phyloP scores from a whole-genome alignment of 2,329 filamentous ascomycete genomes.

The Penicillium sp. region DNA sequence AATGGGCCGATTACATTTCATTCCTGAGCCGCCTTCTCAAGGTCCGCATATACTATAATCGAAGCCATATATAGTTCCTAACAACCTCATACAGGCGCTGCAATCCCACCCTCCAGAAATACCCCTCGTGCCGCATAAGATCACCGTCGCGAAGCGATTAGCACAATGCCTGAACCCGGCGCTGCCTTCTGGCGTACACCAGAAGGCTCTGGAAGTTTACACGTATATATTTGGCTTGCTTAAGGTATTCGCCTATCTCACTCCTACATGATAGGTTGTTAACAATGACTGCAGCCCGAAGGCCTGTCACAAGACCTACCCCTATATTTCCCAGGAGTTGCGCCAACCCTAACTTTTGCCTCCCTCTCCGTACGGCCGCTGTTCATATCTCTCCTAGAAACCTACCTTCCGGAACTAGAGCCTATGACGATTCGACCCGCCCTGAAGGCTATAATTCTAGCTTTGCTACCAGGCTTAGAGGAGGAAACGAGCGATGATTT shows the following conservation, averaged over 20 bases:
- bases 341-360: constrained; percentile 86
- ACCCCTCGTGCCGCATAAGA: constrained; percentile 73
- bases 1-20: constrained; percentile 99
- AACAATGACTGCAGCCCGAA: constrained; percentile 48
- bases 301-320: constrained; percentile 76
- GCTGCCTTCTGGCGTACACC: constrained; percentile 91
- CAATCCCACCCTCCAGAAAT: constrained; percentile 76
- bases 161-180: constrained; percentile 93
- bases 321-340: constrained; percentile 84
- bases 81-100: constrained; percentile 58
- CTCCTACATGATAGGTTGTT: neutral
- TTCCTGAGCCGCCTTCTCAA: constrained; percentile 89
- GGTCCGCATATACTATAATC: constrained; percentile 44
- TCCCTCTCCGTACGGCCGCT: constrained; percentile 84
- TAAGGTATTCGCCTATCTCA: constrained; percentile 48
- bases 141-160: constrained; percentile 79
- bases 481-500: constrained; percentile 98
- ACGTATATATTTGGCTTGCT: constrained; percentile 82
- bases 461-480: constrained; percentile 85
- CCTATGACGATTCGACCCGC: constrained; percentile 72
- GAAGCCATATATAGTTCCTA: neutral
- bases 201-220: constrained; percentile 95
- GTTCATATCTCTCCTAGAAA: constrained; percentile 80
- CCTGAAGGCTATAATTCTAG: constrained; percentile 82
- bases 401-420: constrained; percentile 70